phyloP scores from a whole-genome alignment of 2,329 filamentous ascomycete genomes.

The Monosporascus sp. region DNA sequence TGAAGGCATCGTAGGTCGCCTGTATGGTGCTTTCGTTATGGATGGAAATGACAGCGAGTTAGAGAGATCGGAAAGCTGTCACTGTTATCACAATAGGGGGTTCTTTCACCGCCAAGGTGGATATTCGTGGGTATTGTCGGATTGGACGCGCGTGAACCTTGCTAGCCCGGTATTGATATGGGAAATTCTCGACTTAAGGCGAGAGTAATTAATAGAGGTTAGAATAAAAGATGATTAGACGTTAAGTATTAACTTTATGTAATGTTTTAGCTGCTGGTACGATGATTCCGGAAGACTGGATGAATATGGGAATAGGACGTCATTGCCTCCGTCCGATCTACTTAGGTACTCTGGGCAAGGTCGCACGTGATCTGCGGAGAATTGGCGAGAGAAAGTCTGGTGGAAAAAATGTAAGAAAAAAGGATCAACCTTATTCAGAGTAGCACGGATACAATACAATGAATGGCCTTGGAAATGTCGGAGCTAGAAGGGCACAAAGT shows the following conservation, averaged over 20 bases:
- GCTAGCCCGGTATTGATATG: not conserved
- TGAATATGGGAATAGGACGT: not conserved
- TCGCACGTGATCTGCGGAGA: not conserved
- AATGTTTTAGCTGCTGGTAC: no score
- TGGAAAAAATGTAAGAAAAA: not conserved
- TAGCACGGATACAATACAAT: not conserved
- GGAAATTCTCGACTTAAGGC: no score
- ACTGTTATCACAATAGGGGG: no score
- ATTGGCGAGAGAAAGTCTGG: not conserved
- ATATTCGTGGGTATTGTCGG: not conserved
- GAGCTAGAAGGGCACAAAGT: not conserved
- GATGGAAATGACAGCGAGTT: not conserved
- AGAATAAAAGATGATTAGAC: not conserved
- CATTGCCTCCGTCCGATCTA: not conserved
- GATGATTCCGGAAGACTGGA: not conserved
- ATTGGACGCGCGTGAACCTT: not conserved
- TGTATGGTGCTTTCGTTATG: not conserved
- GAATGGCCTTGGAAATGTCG: not conserved
- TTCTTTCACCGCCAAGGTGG: not conserved
- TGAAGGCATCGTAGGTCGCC: slow-evolving; percentile 16
- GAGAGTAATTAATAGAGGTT: not conserved
- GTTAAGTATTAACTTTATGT: no score
- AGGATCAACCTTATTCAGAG: not conserved
- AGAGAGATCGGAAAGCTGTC: not conserved
- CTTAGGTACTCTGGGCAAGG: no score